A percentile compares a stretch with the other conserved stretches of the same genome.
These are phyloP conservation scores for Moniliella sp. DNA, from an alignment of 1,284 basidiomycete genomes.

Conservation along the genomic window DNA sequence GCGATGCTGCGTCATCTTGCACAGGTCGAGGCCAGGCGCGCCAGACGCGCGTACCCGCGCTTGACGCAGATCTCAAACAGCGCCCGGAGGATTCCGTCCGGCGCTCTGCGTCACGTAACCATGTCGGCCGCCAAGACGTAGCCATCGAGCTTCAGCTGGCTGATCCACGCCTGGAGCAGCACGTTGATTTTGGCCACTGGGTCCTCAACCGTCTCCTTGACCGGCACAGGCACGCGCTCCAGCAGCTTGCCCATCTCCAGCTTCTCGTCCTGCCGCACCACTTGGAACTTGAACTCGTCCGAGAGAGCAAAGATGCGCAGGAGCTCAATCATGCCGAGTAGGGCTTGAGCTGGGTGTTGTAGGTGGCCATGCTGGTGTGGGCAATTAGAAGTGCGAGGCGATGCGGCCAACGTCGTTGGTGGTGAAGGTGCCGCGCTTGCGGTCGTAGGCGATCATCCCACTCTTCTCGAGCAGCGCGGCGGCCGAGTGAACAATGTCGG, in stretches of 20 bases:
- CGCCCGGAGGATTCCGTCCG: constrained; percentile 61
- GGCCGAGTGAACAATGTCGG: constrained; percentile 81
- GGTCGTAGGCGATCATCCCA: constrained; percentile 77
- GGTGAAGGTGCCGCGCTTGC: constrained; percentile 61
- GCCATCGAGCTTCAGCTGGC: constrained; percentile 76
- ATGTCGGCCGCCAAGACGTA: constrained; percentile 94
- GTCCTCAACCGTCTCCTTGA: constrained; percentile 90
- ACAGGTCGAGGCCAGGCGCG: constrained; percentile 76
- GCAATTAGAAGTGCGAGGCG: constrained; percentile 93
- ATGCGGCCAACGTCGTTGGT: constrained; percentile 53
- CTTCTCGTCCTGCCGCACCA: constrained; percentile 43
- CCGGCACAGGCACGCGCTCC: constrained; percentile 85
- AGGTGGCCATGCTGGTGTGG: constrained; percentile 82
- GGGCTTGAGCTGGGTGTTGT: constrained; percentile 77
- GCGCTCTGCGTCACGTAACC: constrained; percentile 52
- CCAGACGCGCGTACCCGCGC: constrained; percentile 87
- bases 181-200: constrained; percentile 94
- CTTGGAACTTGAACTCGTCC: constrained; percentile 78
- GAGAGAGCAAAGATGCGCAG: constrained; percentile 90
- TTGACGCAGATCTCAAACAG: constrained; percentile 96
- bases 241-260: constrained; percentile 67
- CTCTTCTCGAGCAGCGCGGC: constrained; percentile 84
- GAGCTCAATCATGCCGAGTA: constrained; percentile 72
- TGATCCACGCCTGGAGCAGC: constrained; percentile 80
- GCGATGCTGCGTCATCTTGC: constrained; percentile 67